Percentiles rank a stretch among this genome's conserved stretches.
Conservation (phyloP, 495 filamentous ascomycete species). For the Penicillium crystallinum region DNA sequence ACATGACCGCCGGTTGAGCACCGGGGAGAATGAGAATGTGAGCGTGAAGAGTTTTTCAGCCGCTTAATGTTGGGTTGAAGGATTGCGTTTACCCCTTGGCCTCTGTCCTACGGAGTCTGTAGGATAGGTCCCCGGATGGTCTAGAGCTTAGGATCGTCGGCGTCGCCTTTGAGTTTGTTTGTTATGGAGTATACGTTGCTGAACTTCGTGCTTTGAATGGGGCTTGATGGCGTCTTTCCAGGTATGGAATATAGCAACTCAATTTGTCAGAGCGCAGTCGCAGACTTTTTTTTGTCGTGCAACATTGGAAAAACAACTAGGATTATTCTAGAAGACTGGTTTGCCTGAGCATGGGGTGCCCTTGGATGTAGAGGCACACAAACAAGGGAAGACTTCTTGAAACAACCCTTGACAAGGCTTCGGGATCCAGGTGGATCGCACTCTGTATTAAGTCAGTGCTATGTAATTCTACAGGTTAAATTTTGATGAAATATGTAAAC, state of each 20-base stretch:
- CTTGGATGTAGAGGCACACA: neutral
- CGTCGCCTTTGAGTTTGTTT: neutral
- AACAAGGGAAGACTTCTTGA: conserved; percentile 2
- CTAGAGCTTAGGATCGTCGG: neutral
- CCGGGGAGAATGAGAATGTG: neutral
- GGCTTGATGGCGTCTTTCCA: neutral
- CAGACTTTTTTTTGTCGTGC: neutral
- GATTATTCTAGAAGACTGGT: neutral
- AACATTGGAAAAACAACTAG: neutral
- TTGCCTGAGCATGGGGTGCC: neutral
- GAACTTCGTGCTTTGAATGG: neutral
- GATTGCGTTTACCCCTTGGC: neutral
- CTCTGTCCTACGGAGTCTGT: neutral
- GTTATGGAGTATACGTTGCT: neutral
- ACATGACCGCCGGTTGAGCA: neutral
- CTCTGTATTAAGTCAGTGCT: neutral
- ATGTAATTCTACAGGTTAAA: neutral
- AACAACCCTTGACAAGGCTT: conserved; percentile 1
- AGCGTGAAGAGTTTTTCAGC: neutral
- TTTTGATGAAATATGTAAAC: neutral
- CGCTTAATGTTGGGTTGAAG: neutral
- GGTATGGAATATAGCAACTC: neutral
- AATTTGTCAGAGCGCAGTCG: neutral
- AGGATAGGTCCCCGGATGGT: neutral
- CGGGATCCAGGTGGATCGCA: neutral